Percentiles rank a stretch among this genome's conserved stretches.
Conservation (phyloP, 768 basidiomycete species). For the Pleurotus cornucopiae region DNA sequence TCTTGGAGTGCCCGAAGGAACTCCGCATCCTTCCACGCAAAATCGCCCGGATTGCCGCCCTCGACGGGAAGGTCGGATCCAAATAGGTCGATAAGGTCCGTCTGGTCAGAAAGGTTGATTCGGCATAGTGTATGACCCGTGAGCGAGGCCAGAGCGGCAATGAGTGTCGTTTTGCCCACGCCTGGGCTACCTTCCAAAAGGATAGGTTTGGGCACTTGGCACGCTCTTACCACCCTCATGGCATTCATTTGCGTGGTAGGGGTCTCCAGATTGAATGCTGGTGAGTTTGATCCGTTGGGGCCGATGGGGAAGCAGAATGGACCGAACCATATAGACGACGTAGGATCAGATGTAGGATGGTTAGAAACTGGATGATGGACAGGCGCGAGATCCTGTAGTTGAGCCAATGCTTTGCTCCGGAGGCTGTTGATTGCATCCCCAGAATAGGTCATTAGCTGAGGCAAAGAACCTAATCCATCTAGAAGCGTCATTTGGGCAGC, state of each 20-base stretch:
- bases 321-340: slow-evolving; percentile 54
- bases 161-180: slow-evolving; percentile 94
- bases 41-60: slow-evolving; percentile 86
- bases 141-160: slow-evolving; percentile 80
- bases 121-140: slow-evolving; percentile 79
- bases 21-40: slow-evolving; percentile 96
- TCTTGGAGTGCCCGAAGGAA: slow-evolving; percentile 90
- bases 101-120: slow-evolving; percentile 98
- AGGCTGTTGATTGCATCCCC: slow-evolving; percentile 53
- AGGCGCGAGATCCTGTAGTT: slow-evolving; percentile 57
- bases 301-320: slow-evolving; percentile 72
- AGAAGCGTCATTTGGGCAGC: slow-evolving; percentile 90
- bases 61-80: slow-evolving; percentile 96
- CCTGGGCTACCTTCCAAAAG: slow-evolving; percentile 97
- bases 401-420: slow-evolving; percentile 49
- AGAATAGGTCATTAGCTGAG: slow-evolving; percentile 67
- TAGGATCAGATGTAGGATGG: slow-evolving; percentile 28
- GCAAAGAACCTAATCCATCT: slow-evolving; percentile 81
- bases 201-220: slow-evolving; percentile 87
- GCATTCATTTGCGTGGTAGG: slow-evolving; percentile 89
- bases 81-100: slow-evolving; percentile 93
- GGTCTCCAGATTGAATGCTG: slow-evolving; percentile 75
- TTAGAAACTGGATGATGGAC: slow-evolving; percentile 19
- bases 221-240: slow-evolving; percentile 83
- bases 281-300: slow-evolving; percentile 23